Conservation (phyloP, 2,329 filamentous ascomycete species). For the Phaeophleospora eucalypticola region DNA sequence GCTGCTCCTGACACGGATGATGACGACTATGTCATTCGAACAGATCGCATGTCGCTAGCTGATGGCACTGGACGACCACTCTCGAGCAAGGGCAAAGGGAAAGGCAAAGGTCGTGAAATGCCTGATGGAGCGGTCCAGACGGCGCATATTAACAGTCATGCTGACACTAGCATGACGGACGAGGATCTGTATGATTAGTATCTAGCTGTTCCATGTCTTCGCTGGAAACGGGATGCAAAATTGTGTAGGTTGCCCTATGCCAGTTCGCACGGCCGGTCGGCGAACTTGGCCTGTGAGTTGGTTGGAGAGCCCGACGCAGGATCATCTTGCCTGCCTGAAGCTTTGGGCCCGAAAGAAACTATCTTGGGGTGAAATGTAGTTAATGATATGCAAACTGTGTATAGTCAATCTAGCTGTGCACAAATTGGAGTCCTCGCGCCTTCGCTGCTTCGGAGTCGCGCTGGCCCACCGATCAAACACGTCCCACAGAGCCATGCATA, state of each 20-base stretch:
- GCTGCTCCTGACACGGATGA: conserved; percentile 24
- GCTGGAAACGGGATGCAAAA: background rate
- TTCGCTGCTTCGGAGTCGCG: conserved; percentile 1
- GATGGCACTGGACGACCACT: conserved; percentile 7
- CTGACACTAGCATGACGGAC: no score
- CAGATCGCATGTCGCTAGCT: conserved; percentile 33
- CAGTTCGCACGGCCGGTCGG: no score
- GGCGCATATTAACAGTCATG: conserved; percentile 35
- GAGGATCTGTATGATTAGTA: conserved; percentile 42
- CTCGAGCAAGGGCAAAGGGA: conserved; percentile 32
- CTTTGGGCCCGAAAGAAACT: background rate
- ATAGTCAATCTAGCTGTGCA: background rate
- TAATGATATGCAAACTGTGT: background rate
- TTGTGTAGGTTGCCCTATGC: background rate
- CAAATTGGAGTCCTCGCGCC: conserved; percentile 2
- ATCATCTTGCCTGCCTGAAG: background rate
- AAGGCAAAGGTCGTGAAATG: conserved; percentile 32
- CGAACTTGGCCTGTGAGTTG: no score
- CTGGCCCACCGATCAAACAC: no score
- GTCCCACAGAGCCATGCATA: background rate
- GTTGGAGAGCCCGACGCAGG: no score
- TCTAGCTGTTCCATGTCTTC: background rate
- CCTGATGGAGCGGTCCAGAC: conserved; percentile 27
- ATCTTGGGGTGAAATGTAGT: background rate
- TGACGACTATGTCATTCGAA: conserved; percentile 42